Conservation (phyloP, 306 rosid genomes). For the Lablab purpureus region DNA sequence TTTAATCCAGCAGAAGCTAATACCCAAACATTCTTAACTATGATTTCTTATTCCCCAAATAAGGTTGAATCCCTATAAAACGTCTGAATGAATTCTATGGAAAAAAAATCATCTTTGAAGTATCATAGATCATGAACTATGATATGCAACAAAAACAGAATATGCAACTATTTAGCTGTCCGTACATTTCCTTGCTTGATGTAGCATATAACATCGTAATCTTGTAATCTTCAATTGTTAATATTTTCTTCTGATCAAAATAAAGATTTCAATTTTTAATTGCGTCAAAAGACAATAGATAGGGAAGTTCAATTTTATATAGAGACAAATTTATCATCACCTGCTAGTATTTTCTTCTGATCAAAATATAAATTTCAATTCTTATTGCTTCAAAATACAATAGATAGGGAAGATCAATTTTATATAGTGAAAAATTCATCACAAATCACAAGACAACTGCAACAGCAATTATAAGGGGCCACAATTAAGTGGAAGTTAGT, state of each 20-base stretch:
- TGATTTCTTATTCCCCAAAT: background rate
- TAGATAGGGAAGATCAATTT: conserved; percentile 34
- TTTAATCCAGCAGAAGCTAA: conserved; percentile 31
- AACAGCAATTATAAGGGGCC: conserved; percentile 30
- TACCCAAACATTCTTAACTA: conserved; percentile 9
- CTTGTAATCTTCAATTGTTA: conserved; percentile 10
- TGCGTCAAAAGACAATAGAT: conserved; percentile 33
- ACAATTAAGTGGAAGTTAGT: conserved; percentile 24
- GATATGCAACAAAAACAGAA: conserved; percentile 28
- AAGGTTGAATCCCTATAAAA: conserved; percentile 11
- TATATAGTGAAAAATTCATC: conserved; percentile 14
- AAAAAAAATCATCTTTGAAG: conserved; percentile 29
- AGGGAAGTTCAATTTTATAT: conserved; percentile 25
- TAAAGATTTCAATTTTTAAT: background rate
- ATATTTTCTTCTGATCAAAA: background rate
- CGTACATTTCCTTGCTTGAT: conserved; percentile 29
- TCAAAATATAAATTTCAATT: conserved; percentile 6
- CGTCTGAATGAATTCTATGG: conserved; percentile 17
- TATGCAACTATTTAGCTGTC: conserved; percentile 22
- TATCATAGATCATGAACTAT: background rate
- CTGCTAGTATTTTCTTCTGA: conserved; percentile 1
- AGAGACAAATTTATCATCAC: background rate
- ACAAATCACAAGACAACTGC: conserved; percentile 34
- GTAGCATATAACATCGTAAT: background rate
- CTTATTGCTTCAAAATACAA: conserved; percentile 26